Base-by-base conservation (phyloP, 2,329 filamentous ascomycete species). In the Fusarium sororula region DNA sequence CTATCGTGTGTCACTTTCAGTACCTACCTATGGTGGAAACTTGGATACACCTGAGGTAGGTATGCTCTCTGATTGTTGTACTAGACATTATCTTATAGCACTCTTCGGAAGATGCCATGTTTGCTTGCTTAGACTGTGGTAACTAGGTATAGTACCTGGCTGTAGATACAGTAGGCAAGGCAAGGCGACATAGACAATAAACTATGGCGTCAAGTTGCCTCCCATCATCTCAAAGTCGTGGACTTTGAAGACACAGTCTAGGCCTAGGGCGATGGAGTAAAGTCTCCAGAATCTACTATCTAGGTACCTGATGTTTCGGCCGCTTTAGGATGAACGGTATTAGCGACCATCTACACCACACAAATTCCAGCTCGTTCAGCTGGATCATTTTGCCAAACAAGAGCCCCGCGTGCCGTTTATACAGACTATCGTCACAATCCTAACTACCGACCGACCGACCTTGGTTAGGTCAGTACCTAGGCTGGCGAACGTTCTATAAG, bases 321-420 rank as follows among this genome's bases (percentile, higher is more conserved):
- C 66, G 48, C 35, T 47, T 51, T 45, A 26, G 60, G 65, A 41
- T n/a, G 20, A 41, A 41, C 22, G 37, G 51, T 41, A 30, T 41
- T 38, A 20, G 51, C 37, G 35, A 35, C 47, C 35, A 60, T 66
- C 39, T 58, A 44, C 26, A 44, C 26, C 35, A 45, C 45, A 42
- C 48, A 47, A 73, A 71, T 74, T 73, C 70, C 70, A 71, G 45
- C 35, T 50, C 47, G 37, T 37, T 62, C 47, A 45, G 42, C 45
- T 58, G 18, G 17, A 39, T 57, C 30, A 26, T 38, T 54, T 67
- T 45, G 53, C 44, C 66, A 42, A 58, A 53, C 57, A 41, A 37
- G 22, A 38, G 35, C 20, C 17, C 30, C 32, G 3, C n/a, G 35
- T 48, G 38, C 28, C 32, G 13, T 38, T 35, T 50, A 30, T 30